These are phyloP conservation scores for Solanum rostratum DNA, from an alignment of 257 asterid species.

Conservation along the genomic window DNA sequence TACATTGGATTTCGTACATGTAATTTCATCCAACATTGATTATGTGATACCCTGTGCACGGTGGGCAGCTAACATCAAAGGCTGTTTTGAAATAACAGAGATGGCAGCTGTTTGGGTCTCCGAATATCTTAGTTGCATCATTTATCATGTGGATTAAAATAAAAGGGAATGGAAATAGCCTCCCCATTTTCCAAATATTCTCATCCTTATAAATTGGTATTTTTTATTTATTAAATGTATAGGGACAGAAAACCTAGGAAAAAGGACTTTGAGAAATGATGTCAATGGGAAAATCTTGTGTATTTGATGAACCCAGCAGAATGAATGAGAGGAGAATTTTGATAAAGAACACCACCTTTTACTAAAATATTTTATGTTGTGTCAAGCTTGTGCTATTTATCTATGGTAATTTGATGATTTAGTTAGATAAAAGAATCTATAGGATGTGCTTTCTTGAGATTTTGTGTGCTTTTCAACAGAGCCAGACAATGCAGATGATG, in stretches of 20 bases:
- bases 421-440: not conserved
- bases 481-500: slow-evolving; percentile 82
- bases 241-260: not conserved
- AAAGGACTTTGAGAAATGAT: not conserved
- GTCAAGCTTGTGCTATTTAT: not conserved
- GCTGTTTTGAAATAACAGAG: not conserved
- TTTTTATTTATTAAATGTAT: not conserved
- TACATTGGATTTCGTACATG: not conserved
- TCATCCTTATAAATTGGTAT: not conserved
- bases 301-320: not conserved
- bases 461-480: slow-evolving; percentile 27
- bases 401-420: not conserved
- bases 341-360: not conserved
- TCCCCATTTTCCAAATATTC: not conserved
- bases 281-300: not conserved
- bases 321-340: not conserved
- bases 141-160: not conserved
- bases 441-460: not conserved
- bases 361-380: not conserved
- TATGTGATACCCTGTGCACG: not conserved
- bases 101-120: not conserved
- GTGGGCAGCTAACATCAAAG: not conserved
- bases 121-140: not conserved
- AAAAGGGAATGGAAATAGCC: not conserved
- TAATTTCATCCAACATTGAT: not conserved